Conservation (phyloP, 2,329 filamentous ascomycete genomes). For the Cytospora piceae region DNA sequence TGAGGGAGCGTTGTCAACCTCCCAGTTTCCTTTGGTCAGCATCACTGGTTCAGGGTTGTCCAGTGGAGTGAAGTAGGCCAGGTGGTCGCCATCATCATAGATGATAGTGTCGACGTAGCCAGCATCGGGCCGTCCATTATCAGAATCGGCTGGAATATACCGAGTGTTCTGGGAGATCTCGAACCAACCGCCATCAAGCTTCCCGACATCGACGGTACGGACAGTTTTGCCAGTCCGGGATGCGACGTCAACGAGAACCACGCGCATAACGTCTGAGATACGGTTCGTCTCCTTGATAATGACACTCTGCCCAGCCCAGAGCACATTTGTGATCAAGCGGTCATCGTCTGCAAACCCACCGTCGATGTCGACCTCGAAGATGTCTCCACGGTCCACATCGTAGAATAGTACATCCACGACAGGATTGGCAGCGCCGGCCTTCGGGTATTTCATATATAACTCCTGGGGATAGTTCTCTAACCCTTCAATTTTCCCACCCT, state of each 20-base stretch:
- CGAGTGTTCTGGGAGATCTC: constrained; percentile 86
- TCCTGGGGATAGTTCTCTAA: constrained; percentile 91
- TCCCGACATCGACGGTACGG: constrained; percentile 75
- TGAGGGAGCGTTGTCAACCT: constrained; percentile 84
- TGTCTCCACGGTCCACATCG: constrained; percentile 75
- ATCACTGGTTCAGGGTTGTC: constrained; percentile 81
- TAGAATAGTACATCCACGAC: constrained; percentile 88
- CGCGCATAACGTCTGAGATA: constrained; percentile 87
- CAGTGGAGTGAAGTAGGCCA: constrained; percentile 90
- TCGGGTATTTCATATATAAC: constrained; percentile 93
- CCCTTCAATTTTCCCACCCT: constrained; percentile 70
- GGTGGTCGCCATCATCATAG: constrained; percentile 82
- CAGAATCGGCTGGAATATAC: constrained; percentile 82
- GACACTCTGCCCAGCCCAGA: constrained; percentile 87
- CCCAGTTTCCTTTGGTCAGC: constrained; percentile 89
- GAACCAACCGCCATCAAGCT: constrained; percentile 96
- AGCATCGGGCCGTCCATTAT: constrained; percentile 75
- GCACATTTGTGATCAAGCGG: constrained; percentile 87
- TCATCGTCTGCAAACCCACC: constrained; percentile 80
- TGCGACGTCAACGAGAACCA: constrained; percentile 81
- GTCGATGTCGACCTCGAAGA: constrained; percentile 77
- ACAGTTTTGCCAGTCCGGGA: constrained; percentile 76
- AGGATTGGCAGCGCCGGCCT: constrained; percentile 91
- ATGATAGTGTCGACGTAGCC: constrained; percentile 94
- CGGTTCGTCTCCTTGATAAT: constrained; percentile 92